A percentile compares a stretch with the other conserved stretches of the same genome.
phyloP scores from a whole-genome alignment of 495 filamentous ascomycete species.

The Chaetomium tenue region DNA sequence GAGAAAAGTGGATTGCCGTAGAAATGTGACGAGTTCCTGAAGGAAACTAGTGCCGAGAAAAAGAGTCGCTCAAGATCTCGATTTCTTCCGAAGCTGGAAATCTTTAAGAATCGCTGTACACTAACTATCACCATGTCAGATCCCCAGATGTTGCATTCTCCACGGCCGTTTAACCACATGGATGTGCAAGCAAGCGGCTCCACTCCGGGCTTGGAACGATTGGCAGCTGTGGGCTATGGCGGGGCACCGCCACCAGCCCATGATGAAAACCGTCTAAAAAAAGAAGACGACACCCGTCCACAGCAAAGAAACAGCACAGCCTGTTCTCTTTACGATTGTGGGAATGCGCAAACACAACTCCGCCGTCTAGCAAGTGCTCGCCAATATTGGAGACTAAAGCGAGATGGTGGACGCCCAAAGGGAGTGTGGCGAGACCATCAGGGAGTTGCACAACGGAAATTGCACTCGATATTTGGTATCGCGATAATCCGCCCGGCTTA shows the following conservation, averaged over 20 bases:
- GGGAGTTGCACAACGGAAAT: background rate
- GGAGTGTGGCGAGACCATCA: background rate
- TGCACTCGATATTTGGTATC: background rate
- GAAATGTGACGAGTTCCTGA: background rate
- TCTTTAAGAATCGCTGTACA: background rate
- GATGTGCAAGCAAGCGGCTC: background rate
- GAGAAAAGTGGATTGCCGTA: background rate
- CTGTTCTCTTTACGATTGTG: background rate
- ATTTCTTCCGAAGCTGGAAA: background rate
- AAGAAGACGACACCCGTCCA: slow-evolving; percentile 3
- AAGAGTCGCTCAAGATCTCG: background rate
- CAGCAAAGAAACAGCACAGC: background rate
- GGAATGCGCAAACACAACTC: background rate
- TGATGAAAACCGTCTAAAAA: slow-evolving; percentile 8
- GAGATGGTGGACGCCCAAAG: background rate
- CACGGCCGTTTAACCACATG: background rate
- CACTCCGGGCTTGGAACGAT: background rate
- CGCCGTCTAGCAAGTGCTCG: background rate
- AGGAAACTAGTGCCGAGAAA: background rate
- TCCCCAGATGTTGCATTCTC: too few relatives aligned
- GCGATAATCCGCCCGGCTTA: background rate
- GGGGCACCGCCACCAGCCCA: slow-evolving; percentile 3
- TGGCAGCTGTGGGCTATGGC: slow-evolving; percentile 4
- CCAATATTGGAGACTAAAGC: background rate
- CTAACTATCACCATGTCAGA: too few relatives aligned